A percentile compares a stretch with the other conserved stretches of the same genome.
These are phyloP conservation scores for Trichosporon faecale DNA, from an alignment of 1,284 basidiomycete genomes.

Conservation along the genomic window DNA sequence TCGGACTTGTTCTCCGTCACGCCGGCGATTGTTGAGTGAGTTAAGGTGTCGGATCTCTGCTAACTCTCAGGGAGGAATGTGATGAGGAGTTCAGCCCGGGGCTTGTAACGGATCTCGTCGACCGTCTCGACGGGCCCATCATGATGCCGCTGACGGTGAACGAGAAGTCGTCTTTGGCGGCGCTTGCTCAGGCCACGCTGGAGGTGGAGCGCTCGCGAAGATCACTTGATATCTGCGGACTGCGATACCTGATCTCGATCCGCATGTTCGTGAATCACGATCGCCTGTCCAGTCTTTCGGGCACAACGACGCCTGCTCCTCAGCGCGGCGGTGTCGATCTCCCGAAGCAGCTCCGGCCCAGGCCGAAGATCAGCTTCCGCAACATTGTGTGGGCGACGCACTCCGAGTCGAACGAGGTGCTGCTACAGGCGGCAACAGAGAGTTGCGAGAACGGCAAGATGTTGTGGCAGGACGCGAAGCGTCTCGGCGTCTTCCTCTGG, in stretches of 20 bases:
- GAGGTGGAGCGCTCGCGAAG: constrained; percentile 84
- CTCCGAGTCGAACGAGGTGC: constrained; percentile 82
- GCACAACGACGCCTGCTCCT: constrained; percentile 26
- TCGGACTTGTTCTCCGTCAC: constrained; percentile 37
- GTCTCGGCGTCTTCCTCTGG: constrained; percentile 85
- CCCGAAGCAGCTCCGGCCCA: neutral
- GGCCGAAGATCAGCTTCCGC: constrained; percentile 59
- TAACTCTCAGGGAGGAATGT: constrained; percentile 42
- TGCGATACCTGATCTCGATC: constrained; percentile 86
- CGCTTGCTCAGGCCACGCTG: constrained; percentile 78
- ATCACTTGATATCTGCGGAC: constrained; percentile 79
- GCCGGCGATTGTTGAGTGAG: constrained; percentile 8
- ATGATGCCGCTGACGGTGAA: constrained; percentile 68
- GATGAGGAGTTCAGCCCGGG: constrained; percentile 64
- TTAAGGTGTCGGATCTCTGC: neutral
- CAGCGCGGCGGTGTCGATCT: neutral
- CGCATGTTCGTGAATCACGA: constrained; percentile 54
- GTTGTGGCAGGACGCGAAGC: constrained; percentile 79
- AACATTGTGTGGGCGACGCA: constrained; percentile 95
- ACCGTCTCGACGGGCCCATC: constrained; percentile 62
- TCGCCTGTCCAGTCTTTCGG: constrained; percentile 27
- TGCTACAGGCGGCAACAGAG: constrained; percentile 66
- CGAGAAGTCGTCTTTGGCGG: constrained; percentile 74
- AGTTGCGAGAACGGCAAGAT: constrained; percentile 74
- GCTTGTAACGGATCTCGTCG: constrained; percentile 63